Base-by-base conservation (phyloP, 257 asterid genomes). In the Misopates orontium region DNA sequence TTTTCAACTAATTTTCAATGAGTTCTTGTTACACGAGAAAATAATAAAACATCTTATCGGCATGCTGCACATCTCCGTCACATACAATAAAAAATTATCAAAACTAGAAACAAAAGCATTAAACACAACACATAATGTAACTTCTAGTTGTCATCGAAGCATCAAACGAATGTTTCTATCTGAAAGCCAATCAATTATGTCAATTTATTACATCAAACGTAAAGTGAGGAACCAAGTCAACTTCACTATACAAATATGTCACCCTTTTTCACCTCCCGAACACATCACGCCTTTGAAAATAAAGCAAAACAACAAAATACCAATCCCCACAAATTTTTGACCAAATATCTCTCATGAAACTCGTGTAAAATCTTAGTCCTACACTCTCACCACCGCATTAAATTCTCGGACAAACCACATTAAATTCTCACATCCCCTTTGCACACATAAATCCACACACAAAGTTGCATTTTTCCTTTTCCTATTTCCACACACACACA, bases 401-500 rank as follows among this genome's bases (percentile, higher is more conserved):
- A 65, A 36, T 52, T 65, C 25, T 45, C 16, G 40, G 60, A 65
- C 61, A 64, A 49, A 65, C 50, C 32, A 40, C 11, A 48, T 5
- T 16, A 16, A 48, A 3, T 48, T 48, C 54, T 15, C 9, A 21
- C 54, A n/a, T n/a, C 4, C 20, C 54, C 20, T 48, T 48, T 36
- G 49, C 49, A 11, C 56, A 20, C 23, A 60, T 22, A 42, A 23
- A 55, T 10, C 64, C 32, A 67, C 71, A 55, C 21, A 52, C 20
- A 14, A 57, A 31, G 49, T 66, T 64, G 69, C 20, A 42, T 59
- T 17, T 66, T 63, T 32, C 23, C 16, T 44, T 45, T 9, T 32
- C 74, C 64, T 66, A 65, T 68, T 67, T 52, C 24, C 60, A 51
- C 50, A 20, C 75, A 62, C 61, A 52, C 32, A 31, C 54, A 17